phyloP scores from a whole-genome alignment of 1,139 yeast species.

The Lodderomyces jiufengensis region DNA sequence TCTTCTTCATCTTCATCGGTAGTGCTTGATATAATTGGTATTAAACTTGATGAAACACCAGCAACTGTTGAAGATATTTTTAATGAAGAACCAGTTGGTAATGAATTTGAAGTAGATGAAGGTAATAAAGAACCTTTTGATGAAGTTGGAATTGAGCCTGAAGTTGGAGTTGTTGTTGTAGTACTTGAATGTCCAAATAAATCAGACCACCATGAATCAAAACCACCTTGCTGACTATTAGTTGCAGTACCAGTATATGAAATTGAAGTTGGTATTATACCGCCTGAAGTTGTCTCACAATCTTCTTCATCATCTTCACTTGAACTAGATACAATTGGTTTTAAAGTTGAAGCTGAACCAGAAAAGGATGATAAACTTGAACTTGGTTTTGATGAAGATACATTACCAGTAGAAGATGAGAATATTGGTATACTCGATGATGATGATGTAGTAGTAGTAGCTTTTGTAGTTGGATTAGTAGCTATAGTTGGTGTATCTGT shows the following conservation, averaged over 20 bases:
- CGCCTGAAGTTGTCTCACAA: not conserved
- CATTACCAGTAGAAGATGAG: constrained; percentile 1
- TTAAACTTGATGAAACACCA: too few species aligned
- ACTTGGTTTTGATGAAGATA: constrained; percentile 2
- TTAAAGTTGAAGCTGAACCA: constrained; percentile 3
- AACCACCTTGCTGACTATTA: not conserved
- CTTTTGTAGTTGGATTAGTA: not conserved
- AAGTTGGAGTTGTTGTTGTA: constrained; percentile 4
- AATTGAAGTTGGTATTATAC: constrained; percentile 7
- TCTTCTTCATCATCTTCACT: constrained; percentile 8
- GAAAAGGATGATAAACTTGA: not conserved
- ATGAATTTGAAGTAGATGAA: constrained; percentile 2
- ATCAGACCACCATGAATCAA: constrained; percentile 1
- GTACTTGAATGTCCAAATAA: not conserved
- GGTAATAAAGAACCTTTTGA: constrained; percentile 1
- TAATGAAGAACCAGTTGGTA: not conserved
- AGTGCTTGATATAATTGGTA: constrained; percentile 1
- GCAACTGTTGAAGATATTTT: not conserved
- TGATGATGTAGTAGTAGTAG: constrained; percentile 2
- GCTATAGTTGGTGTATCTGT: too few species aligned
- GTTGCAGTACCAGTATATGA: constrained; percentile 2
- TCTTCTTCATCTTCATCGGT: constrained; percentile 8
- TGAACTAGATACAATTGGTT: constrained; percentile 7
- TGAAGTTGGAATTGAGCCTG: constrained; percentile 2
- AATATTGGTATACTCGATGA: not conserved